Evolutionary conservation across 768 basidiomycete genomes (phyloP), one percentile per base, ranked within the genome.

Genomic region (Roridomyces roridus): DNA sequence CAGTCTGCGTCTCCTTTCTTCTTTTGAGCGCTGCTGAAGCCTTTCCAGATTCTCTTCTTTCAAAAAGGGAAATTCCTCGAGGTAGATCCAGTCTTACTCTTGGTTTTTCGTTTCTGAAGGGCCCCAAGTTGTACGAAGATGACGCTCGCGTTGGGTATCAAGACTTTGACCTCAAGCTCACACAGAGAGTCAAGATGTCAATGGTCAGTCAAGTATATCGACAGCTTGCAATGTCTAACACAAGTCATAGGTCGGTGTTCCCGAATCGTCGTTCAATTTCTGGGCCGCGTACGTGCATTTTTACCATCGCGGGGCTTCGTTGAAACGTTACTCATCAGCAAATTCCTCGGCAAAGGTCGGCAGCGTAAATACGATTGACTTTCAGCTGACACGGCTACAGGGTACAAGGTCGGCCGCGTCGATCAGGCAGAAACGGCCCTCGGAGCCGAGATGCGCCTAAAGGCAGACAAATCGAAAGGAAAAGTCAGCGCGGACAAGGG

Each of bases 181-280:
- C 92, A 0, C 81, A 88, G 51, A 79, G 97, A 58, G 97, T 98
- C 42, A 98, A 98, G 74, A 99, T 99, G 97, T 94, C 89, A 58
- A 99, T 99, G 96, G 96, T 92, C 36, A 36, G 80, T 64, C 8
- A 34, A 11, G 31, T 4, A 14, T 1, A 35, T 28, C 5, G 12
- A 5, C 11, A 25, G 14, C n/a, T 14, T n/a, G n/a, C n/a, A n/a
- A n/a, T n/a, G n/a, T n/a, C n/a, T n/a, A n/a, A n/a, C n/a, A n/a
- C n/a, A n/a, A n/a, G n/a, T n/a, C n/a, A n/a, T n/a, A 94, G 92
- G 92, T 96, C 48, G 97, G 97, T 34, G 96, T 98, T 6, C 97
- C 97, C 0, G 97, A 98, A 68, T 86, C 84, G 74, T 87, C 88
- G 2, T 96, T 99, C 74, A 94, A 96, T 66, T 89, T 91, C 66